Conservation (phyloP, 2,329 filamentous ascomycete genomes). For the Alternaria viburni region DNA sequence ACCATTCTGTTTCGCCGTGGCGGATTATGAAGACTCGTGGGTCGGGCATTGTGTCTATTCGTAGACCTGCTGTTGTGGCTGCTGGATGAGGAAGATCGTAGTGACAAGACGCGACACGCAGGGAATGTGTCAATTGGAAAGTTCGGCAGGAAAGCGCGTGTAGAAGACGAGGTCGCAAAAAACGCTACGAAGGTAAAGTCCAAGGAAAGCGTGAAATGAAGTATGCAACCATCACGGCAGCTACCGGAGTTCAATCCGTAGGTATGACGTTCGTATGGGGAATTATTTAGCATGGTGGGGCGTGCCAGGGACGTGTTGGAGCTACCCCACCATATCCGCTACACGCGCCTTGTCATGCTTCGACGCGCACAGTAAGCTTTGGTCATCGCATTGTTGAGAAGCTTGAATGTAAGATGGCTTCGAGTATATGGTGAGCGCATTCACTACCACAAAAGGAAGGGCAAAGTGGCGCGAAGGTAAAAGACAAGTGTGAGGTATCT, state of each 20-base stretch:
- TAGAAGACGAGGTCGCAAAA: neutral
- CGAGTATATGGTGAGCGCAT: neutral
- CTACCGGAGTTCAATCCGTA: conserved; percentile 5
- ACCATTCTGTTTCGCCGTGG: conserved; percentile 97
- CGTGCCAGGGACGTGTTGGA: conserved; percentile 15
- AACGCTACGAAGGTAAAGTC: neutral
- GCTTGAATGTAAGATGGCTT: neutral
- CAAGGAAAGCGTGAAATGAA: neutral
- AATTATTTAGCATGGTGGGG: conserved; percentile 24
- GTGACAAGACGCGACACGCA: neutral
- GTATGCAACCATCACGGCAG: conserved; percentile 1
- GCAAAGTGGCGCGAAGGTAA: neutral
- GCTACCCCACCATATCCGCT: conserved; percentile 11
- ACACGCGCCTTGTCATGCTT: conserved; percentile 6
- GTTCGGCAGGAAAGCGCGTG: neutral
- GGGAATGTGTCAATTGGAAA: neutral
- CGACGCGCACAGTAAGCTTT: conserved; percentile 17
- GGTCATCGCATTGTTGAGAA: conserved; percentile 18
- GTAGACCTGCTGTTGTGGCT: neutral
- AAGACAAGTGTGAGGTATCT: neutral
- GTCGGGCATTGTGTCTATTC: conserved; percentile 45
- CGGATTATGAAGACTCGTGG: conserved; percentile 65
- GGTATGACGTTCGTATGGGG: conserved; percentile 17
- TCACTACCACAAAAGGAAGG: neutral
- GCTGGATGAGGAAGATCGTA: neutral